Conservation (phyloP, 2,329 filamentous ascomycete species). For the Pezicula neosporulosa region DNA sequence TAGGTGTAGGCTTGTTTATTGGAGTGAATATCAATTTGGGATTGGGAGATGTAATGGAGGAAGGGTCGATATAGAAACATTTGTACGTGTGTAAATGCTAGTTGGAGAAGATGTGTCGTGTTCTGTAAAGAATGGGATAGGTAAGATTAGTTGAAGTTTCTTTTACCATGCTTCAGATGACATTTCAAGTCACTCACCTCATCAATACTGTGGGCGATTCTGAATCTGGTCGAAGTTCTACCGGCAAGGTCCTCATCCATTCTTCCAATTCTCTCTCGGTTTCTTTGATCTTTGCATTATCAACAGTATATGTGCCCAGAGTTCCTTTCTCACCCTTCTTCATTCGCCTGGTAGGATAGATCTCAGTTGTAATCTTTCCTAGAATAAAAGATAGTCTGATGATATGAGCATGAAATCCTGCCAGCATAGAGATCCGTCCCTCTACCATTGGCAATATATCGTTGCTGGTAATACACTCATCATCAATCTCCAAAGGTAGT, state of each 20-base stretch:
- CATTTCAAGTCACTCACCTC: too few relatives aligned
- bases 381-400: slow-evolving; percentile 61
- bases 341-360: slow-evolving; percentile 60
- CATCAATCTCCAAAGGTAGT: slow-evolving; percentile 62
- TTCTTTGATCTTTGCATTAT: slow-evolving; percentile 59
- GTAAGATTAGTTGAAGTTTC: too few relatives aligned
- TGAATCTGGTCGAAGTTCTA: slow-evolving; percentile 73
- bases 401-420: slow-evolving; percentile 65
- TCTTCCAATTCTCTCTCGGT: slow-evolving; percentile 60
- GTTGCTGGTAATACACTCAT: slow-evolving; percentile 62
- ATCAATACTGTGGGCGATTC: slow-evolving; percentile 58
- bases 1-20: too few relatives aligned
- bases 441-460: slow-evolving; percentile 52
- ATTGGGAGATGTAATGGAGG: too few relatives aligned
- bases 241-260: slow-evolving; percentile 67
- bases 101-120: too few relatives aligned
- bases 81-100: too few relatives aligned
- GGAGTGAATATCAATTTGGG: too few relatives aligned
- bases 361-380: slow-evolving; percentile 59
- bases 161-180: too few relatives aligned
- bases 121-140: too few relatives aligned
- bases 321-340: slow-evolving; percentile 37
- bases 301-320: slow-evolving; percentile 54
- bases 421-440: slow-evolving; percentile 52
- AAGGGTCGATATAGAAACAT: too few relatives aligned